phyloP scores from a whole-genome alignment of 345 rosid species.

The Arabis hirsuta region DNA sequence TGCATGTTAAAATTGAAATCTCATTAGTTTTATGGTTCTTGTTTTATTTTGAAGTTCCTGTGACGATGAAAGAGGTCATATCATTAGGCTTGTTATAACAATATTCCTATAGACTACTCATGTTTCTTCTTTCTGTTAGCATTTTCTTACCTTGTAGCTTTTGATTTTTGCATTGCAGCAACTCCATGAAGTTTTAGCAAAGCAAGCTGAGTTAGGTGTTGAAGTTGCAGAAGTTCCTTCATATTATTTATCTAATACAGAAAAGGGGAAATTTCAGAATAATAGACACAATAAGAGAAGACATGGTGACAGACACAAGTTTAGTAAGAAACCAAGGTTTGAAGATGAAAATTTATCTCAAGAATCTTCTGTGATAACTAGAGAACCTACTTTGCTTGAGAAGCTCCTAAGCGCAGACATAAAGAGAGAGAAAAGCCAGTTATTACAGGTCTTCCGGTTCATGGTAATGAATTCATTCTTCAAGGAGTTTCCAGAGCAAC shows the following conservation, averaged over 20 bases:
- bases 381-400: constrained; percentile 70
- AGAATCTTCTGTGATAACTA: constrained; percentile 42
- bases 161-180: constrained; percentile 55
- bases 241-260: constrained; percentile 59
- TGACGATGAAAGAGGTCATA: too few species aligned
- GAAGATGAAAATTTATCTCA: constrained; percentile 39
- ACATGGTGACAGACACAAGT: constrained; percentile 45
- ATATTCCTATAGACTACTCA: not conserved
- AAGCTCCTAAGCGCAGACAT: constrained; percentile 79
- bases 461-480: constrained; percentile 74
- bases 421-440: constrained; percentile 60
- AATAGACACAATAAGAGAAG: constrained; percentile 48
- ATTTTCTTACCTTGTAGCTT: constrained; percentile 7
- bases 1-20: not conserved
- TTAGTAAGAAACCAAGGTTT: constrained; percentile 40
- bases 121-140: constrained; percentile 1
- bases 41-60: not conserved
- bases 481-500: constrained; percentile 63
- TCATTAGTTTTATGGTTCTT: not conserved
- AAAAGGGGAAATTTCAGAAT: constrained; percentile 50
- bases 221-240: constrained; percentile 94
- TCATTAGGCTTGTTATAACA: constrained; percentile 4
- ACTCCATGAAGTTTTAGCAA: constrained; percentile 82
- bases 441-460: constrained; percentile 80
- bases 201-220: constrained; percentile 90